Evolutionary conservation across 139 green algal species (phyloP), one percentile per base, ranked within the genome.

Genomic region (Chlamydomonas sp.): DNA sequence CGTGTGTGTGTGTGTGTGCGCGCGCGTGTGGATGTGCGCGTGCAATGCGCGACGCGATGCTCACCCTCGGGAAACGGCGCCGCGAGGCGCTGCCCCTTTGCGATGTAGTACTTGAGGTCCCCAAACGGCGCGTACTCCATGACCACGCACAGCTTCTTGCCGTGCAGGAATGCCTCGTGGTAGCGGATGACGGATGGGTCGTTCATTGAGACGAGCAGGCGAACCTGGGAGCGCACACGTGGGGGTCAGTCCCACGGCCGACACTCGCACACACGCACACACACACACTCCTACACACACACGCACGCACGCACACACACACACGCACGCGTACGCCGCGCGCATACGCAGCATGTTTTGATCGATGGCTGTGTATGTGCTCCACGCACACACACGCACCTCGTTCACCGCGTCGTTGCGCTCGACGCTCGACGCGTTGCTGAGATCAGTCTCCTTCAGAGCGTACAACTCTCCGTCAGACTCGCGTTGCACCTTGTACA

Each of bases 111-210:
- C 54, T 63, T 28, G 4, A 93, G 71, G 75, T 91, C 85, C 1
- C 85, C 85, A 69, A 84, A 80, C 3, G 79, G 78, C 1, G 85
- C 85, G 67, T 84, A 91, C 73, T 93, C 87, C 87, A 93, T 91
- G 8, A 93, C 81, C 47, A 90, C 89, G 63, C 83, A 90, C n/a
- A 92, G 82, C 70, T 80, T 79, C 72, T 84, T 84, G 38, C 85
- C 81, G 68, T 87, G 76, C 43, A 90, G 59, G 60, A 93, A 93
- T 3, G 85, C 81, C 72, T 93, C 87, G 64, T 90, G 67, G 77
- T 90, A 93, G 13, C 76, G 69, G 35, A 84, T 76, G 33, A 88
- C 74, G 61, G 87, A 85, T 13, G 69, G 59, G 34, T 93, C 77
- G 69, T 72, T 74, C 38, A 90, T 79, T 13, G 82, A 90, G 2